These are phyloP conservation scores for Curvularia lunata DNA, from an alignment of 2,329 filamentous ascomycete species.

Conservation along the genomic window DNA sequence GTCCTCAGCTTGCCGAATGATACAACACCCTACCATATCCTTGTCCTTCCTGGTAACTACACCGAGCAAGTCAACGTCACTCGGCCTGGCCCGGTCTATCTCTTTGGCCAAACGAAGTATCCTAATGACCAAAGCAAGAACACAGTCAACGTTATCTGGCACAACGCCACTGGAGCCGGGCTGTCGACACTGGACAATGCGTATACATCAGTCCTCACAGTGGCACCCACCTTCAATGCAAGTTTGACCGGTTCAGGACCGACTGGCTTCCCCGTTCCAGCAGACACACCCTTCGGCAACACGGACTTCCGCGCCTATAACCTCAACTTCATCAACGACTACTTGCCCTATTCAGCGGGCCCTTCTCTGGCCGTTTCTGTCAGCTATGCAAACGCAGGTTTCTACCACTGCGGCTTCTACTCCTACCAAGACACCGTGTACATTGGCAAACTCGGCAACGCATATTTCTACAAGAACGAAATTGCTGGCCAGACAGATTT, in stretches of 20 bases:
- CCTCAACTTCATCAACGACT: constrained; percentile 69
- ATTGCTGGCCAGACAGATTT: constrained; percentile 73
- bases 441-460: constrained; percentile 69
- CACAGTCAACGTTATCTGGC: constrained; percentile 64
- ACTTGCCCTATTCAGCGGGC: constrained; percentile 59
- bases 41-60: constrained; percentile 67
- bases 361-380: constrained; percentile 67
- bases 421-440: constrained; percentile 75
- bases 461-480: constrained; percentile 66
- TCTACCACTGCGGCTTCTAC: constrained; percentile 71
- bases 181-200: constrained; percentile 63
- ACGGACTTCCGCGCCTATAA: constrained; percentile 70
- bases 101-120: constrained; percentile 64
- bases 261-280: constrained; percentile 66
- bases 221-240: constrained; percentile 68
- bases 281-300: constrained; percentile 68
- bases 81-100: constrained; percentile 64
- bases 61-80: constrained; percentile 71
- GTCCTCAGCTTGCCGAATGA: constrained; percentile 56
- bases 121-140: constrained; percentile 58
- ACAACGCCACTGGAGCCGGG: constrained; percentile 59
- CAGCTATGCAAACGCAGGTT: constrained; percentile 68
- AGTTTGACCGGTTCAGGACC: constrained; percentile 67
- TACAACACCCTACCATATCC: constrained; percentile 59
- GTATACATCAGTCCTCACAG: constrained; percentile 66